Base-by-base conservation (phyloP, 768 basidiomycete genomes). In the Cystofilobasidium capitatum region DNA sequence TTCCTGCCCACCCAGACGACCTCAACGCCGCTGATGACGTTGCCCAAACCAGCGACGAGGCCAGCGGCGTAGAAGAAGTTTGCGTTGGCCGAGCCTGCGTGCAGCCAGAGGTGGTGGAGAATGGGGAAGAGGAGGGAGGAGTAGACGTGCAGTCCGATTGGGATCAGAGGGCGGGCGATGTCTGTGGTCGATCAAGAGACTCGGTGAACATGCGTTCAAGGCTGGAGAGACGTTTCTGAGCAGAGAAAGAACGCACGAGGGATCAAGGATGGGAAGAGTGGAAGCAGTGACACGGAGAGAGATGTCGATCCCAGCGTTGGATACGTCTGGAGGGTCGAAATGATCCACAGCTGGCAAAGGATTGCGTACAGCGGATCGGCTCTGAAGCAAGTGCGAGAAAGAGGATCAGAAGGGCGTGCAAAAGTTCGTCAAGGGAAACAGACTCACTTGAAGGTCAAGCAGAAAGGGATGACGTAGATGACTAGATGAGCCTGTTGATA, bases 11-110 rank as follows among this genome's bases (percentile, higher is more conserved):
- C 89, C 81, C 86, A 89, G 35, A 89, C 79, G 35, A 84, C 84
- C 74, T 96, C 94, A 2, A 91, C 79, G 16, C 92, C 73, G 22
- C 87, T 87, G n/a, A 88, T 83, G 0, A 90, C 91, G 71, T 89
- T 87, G 3, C 86, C 88, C 71, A 91, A 82, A 0, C 91, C 92
- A 76, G 92, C 91, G 20, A 99, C 94, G 69, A 98, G 81, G 2
- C 92, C 97, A 4, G 88, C 86, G 0, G 96, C 96, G 73, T 98
- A 99, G 79, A 89, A 97, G 78, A 99, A 99, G 76, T 98, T 98
- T 55, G 94, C 92, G 73, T 99, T 98, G 2, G 91, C 96, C 7
- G 91, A 89, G 1, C 91, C 92, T 65, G 91, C 87, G 12, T 80
- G 81, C 8, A 97, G 82, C 94, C 96, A 99, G 1, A 98, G 80